Evolutionary conservation across 2,329 filamentous ascomycete genomes (phyloP).

Genomic region (Phialophora expanda): DNA sequence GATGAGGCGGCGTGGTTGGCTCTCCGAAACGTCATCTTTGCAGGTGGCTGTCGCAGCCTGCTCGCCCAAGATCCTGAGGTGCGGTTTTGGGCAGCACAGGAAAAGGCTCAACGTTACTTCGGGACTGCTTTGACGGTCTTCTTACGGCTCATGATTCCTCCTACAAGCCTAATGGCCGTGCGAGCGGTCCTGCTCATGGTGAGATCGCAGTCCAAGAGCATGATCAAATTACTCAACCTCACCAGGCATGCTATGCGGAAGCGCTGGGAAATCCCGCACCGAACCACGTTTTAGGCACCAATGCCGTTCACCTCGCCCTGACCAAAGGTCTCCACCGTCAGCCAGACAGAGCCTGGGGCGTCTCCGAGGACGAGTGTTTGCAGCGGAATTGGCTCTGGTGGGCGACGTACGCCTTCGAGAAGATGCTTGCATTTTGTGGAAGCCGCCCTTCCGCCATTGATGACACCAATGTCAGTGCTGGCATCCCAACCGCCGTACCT

Average conservation of each 20-base stretch:
- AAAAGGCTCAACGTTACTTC: conserved; percentile 16
- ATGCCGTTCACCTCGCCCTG: conserved; percentile 23
- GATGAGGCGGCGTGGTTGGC: conserved; percentile 20
- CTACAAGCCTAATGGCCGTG: conserved; percentile 16
- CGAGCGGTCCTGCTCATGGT: conserved; percentile 25
- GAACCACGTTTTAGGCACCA: conserved; percentile 18
- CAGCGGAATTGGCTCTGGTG: conserved; percentile 23
- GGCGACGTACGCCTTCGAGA: conserved; percentile 17
- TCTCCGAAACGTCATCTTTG: conserved; percentile 24
- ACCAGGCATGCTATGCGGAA: conserved; percentile 17
- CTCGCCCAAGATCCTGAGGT: conserved; percentile 11
- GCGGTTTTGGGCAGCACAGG: conserved; percentile 16
- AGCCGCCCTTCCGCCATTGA: conserved; percentile 19
- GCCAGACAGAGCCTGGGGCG: conserved; percentile 19
- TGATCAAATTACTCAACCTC: background rate
- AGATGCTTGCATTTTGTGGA: conserved; percentile 4
- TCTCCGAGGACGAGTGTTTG: conserved; percentile 14
- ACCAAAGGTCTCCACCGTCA: conserved; percentile 24
- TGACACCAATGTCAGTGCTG: conserved; percentile 20
- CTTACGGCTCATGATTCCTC: conserved; percentile 16
- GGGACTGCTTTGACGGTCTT: conserved; percentile 23
- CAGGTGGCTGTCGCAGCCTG: conserved; percentile 22
- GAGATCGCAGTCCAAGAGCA: background rate
- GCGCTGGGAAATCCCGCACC: conserved; percentile 13
- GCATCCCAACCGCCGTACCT: background rate